Percentiles rank a stretch among this genome's conserved stretches.
phyloP scores from a whole-genome alignment of 306 rosid species.

The Aeschynomene evenia region DNA sequence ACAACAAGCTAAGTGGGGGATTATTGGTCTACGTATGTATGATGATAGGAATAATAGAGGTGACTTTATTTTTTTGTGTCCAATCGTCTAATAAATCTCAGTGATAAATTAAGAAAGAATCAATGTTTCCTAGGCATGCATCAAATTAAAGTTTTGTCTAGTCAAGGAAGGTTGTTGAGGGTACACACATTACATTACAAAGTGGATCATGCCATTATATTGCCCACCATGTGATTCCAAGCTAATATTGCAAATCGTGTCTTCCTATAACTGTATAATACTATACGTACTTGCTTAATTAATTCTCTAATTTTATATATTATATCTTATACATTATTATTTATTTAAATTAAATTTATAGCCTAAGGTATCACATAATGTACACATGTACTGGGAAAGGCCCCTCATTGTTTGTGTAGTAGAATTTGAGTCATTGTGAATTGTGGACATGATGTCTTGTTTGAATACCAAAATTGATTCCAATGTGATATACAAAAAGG shows the following conservation, averaged over 20 bases:
- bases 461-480: neutral
- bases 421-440: neutral
- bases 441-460: neutral
- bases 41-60: neutral
- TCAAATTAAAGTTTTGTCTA: slow-evolving; percentile 45
- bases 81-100: neutral
- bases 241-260: neutral
- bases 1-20: neutral
- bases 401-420: neutral
- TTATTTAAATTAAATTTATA: too few species aligned
- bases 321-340: neutral
- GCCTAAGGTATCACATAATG: neutral
- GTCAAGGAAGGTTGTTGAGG: slow-evolving; percentile 20
- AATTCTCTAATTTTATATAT: too few species aligned
- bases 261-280: neutral
- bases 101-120: neutral
- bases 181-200: neutral
- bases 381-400: neutral
- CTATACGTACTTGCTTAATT: neutral
- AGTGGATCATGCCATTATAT: slow-evolving; percentile 21
- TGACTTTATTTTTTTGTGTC: neutral
- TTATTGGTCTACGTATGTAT: neutral
- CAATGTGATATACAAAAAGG: neutral
- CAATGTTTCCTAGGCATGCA: slow-evolving; percentile 48
- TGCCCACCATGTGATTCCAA: neutral